Percentiles rank a stretch among this genome's conserved stretches.
phyloP scores from a whole-genome alignment of 257 asterid species.

The Vinca minor region DNA sequence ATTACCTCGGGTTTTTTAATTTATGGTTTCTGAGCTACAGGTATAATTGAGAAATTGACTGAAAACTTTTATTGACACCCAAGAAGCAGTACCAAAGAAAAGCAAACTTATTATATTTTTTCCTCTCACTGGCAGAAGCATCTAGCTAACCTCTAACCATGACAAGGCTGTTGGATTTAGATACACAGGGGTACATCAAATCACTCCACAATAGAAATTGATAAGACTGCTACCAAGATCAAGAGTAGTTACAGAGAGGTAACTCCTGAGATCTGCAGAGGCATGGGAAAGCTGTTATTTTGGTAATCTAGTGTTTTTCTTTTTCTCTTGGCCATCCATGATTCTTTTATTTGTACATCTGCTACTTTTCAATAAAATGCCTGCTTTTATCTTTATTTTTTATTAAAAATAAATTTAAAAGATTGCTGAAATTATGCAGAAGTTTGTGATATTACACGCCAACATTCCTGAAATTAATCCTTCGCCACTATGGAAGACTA shows the following conservation, averaged over 20 bases:
- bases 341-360: not conserved
- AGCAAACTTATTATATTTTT: not conserved
- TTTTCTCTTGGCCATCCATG: not conserved
- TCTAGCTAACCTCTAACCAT: not conserved
- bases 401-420: no score
- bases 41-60: not conserved
- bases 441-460: not conserved
- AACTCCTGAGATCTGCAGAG: not conserved
- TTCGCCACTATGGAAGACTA: not conserved
- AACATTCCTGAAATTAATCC: not conserved
- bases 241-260: not conserved
- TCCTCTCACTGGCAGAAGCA: not conserved
- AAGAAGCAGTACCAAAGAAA: not conserved
- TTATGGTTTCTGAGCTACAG: slow-evolving; percentile 2
- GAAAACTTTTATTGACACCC: not conserved
- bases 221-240: not conserved
- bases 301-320: not conserved
- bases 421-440: no score
- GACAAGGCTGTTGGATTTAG: not conserved
- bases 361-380: not conserved
- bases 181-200: not conserved
- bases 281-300: not conserved
- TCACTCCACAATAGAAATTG: not conserved
- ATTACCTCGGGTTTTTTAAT: not conserved
- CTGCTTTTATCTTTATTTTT: not conserved